These are phyloP conservation scores for Hordeum pubiflorum DNA, from an alignment of 202 grass and related monocot species.

Conservation along the genomic window DNA sequence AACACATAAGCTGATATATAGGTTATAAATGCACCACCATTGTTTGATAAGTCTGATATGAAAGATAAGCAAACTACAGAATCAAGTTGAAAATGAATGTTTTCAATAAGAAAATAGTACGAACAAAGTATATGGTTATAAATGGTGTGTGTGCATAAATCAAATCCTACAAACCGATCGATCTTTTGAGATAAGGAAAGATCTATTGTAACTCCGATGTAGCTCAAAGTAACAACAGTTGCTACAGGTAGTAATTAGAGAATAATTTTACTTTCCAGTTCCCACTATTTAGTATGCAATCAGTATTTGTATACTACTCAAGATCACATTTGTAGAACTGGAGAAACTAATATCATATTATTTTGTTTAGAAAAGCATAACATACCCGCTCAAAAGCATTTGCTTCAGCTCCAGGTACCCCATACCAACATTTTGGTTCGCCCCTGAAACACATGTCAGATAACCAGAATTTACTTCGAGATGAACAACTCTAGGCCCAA, in stretches of 20 bases:
- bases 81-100: background rate
- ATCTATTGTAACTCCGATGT: background rate
- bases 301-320: background rate
- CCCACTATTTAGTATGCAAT: background rate
- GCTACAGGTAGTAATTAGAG: background rate
- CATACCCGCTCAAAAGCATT: slow-evolving; percentile 86
- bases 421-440: slow-evolving; percentile 92
- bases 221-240: background rate
- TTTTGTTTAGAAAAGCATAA: background rate
- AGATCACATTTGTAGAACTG: slow-evolving; percentile 4
- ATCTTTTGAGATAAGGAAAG: background rate
- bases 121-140: background rate
- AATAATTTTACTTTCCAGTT: background rate
- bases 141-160: background rate
- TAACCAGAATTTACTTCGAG: slow-evolving; percentile 20
- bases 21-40: background rate
- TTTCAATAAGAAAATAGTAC: background rate
- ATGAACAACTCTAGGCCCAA: background rate
- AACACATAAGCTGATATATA: background rate
- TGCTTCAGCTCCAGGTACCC: slow-evolving; percentile 77
- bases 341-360: background rate
- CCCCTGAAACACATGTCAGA: slow-evolving; percentile 66
- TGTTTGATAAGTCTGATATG: background rate
- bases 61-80: background rate
- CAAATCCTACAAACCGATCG: background rate